These are phyloP conservation scores for Acacia pycnantha DNA, from an alignment of 331 rosid genomes.

Conservation along the genomic window DNA sequence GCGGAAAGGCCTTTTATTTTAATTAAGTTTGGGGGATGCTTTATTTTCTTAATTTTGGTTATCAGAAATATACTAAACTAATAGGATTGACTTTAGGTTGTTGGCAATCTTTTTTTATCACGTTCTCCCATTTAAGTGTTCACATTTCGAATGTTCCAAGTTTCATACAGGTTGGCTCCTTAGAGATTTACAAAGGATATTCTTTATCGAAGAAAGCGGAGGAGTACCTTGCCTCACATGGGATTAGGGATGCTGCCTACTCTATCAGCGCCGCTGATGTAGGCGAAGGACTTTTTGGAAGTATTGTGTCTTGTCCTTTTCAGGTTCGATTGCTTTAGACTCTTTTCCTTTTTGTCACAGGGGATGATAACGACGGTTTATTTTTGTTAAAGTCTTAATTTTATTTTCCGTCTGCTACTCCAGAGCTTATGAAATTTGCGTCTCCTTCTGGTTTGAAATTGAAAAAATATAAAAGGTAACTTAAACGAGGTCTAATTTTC, in stretches of 20 bases:
- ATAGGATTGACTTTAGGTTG: slow-evolving; percentile 6
- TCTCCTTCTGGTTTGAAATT: slow-evolving; percentile 3
- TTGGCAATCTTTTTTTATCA: background rate
- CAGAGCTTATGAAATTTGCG: slow-evolving; percentile 6
- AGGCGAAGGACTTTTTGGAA: slow-evolving; percentile 59
- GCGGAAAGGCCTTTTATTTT: background rate
- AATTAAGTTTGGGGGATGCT: background rate
- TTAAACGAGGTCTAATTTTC: slow-evolving; percentile 16
- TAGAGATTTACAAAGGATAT: slow-evolving; percentile 68
- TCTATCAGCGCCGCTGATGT: slow-evolving; percentile 57
- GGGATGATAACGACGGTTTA: slow-evolving; percentile 4
- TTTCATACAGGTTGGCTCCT: slow-evolving; percentile 34
- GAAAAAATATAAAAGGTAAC: background rate
- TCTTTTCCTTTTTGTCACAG: background rate
- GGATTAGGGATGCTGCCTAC: slow-evolving; percentile 66
- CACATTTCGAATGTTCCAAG: slow-evolving; percentile 21
- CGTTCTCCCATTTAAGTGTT: background rate
- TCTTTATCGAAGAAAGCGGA: slow-evolving; percentile 60
- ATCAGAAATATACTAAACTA: background rate
- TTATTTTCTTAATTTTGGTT: background rate
- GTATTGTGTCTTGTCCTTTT: slow-evolving; percentile 58
- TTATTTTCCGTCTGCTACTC: background rate
- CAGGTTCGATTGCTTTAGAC: slow-evolving; percentile 50
- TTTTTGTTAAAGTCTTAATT: background rate
- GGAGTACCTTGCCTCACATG: slow-evolving; percentile 59